Evolutionary conservation across 805 yeast genomes (phyloP), one percentile per base, ranked within the genome.

Genomic region (Yueomyces sp.): DNA sequence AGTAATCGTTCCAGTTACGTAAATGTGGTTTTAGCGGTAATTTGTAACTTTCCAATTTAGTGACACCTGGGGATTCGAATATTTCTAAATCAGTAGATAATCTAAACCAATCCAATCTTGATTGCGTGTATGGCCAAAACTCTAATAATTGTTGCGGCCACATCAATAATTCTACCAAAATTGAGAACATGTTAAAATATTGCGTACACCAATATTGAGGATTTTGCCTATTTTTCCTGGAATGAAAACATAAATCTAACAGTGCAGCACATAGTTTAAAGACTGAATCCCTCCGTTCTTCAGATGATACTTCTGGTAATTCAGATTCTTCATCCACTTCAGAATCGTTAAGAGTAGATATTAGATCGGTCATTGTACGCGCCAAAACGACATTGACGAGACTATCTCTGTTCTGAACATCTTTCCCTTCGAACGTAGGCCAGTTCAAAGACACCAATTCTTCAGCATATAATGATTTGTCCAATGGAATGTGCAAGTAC

Each of bases 51-150:
- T 54, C 52, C 40, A 60, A 43, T 38, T 52, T 50, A 2, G 64
- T 53, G 9, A 37, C 36, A 8, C 31, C 40, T 38, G 48, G 44
- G 26, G 47, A 41, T 3, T 47, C 48, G 8, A 40, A 36, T 6
- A 6, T 30, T 30, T 6, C 6, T 30, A 30, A 30, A 30, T 30
- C 33, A 28, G 45, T 39, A 28, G 42, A 45, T 31, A 49, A 50
- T 40, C 54, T 56, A 40, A 57, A 59, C 62, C 64, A 58, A 26
- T 50, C 50, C 6, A 55, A 39, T 40, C 63, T 53, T 26, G 60
- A 49, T 42, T 56, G 60, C 5, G 54, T 45, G 41, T 58, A 60
- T 4, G 55, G 48, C 62, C 62, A 60, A 44, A 59, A 60, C 26
- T 49, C 33, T 36, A 49, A 34, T 4, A 52, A 46, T 30, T 47